Base-by-base conservation (phyloP, 2,329 filamentous ascomycete genomes). In the Hypoxylon sp. region DNA sequence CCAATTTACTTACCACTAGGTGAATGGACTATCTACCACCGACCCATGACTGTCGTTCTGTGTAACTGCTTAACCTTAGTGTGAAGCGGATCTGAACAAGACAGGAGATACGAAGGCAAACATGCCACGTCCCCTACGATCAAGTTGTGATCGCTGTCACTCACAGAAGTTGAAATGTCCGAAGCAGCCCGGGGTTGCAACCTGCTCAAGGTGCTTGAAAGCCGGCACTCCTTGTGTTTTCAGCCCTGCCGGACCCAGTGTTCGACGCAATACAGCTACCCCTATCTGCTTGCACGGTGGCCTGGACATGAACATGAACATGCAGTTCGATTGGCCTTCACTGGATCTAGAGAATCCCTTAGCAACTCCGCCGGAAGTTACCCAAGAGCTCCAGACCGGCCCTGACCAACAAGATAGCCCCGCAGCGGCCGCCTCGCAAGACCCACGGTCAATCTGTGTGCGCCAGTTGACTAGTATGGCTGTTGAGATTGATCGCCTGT, bases 121-220 rank as follows among this genome's bases (percentile, higher is more conserved):
- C 54, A 76, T 75, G 74, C 67, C 74, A 50, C 72, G 73, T 44
- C 74, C 74, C 8, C 37, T 76, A 37, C 68, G 73, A 44, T 71
- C 74, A 27, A 75, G 72, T 3, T 76, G 74, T 53, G 74, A 76
- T 72, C 76, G 84, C 44, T 85, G 84, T 44, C 83, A 85, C 66
- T 77, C 79, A 17, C 84, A 86, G 42, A 85, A 85, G 72, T 76
- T 85, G 11, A 79, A 79, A 73, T 86, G 84, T 56, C 81, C 81
- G 4, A 83, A 83, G 59, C 76, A 79, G 30, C 64, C 77, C 0
- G 80, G 79, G 0, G 77, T 77, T 30, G 61, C 74, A 5, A 72
- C 74, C 10, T 86, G 83, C 68, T 76, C 77, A 7, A 80, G 83
- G 31, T 85, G 83, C 67, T 68, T 76, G 22, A 85, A 81, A 69